A percentile compares a stretch with the other conserved stretches of the same genome.
phyloP scores from a whole-genome alignment of 75 land plant species.

The Larix kaempferi region DNA sequence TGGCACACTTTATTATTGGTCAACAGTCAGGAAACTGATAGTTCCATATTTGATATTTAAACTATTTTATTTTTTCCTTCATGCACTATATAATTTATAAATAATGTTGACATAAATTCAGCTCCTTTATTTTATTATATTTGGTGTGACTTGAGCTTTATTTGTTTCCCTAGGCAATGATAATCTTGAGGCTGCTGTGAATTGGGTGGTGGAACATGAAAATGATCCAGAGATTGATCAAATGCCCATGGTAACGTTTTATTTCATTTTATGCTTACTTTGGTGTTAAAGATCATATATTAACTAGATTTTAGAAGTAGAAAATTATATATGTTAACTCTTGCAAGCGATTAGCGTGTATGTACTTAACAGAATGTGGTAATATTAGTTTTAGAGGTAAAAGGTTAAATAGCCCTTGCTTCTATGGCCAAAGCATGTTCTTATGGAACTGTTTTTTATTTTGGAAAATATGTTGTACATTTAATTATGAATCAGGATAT shows the following conservation, averaged over 20 bases:
- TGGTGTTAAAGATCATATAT: not conserved
- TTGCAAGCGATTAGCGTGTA: not conserved
- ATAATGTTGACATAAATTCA: no score
- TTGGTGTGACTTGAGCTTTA: not conserved
- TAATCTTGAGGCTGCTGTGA: conserved; percentile 76
- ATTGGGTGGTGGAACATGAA: conserved; percentile 96
- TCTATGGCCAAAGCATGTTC: not conserved
- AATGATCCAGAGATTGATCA: conserved; percentile 85
- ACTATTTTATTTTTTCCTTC: no score
- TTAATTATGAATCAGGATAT: no score
- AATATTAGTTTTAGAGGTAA: not conserved
- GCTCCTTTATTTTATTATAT: not conserved
- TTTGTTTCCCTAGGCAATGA: conserved; percentile 41
- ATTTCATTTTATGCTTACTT: not conserved
- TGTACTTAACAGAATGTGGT: not conserved
- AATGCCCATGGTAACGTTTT: conserved; percentile 66
- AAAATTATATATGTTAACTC: not conserved
- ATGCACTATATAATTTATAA: no score
- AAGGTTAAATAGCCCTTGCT: not conserved
- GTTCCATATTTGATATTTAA: no score
- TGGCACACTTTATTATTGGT: no score
- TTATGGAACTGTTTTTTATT: no score
- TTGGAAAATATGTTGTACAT: no score
- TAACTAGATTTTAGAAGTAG: not conserved
- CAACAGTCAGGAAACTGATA: no score